Evolutionary conservation across 164 flowering plant species (phyloP), one percentile per base, ranked within the genome.

Genomic region (Nymphaea colorata): DNA sequence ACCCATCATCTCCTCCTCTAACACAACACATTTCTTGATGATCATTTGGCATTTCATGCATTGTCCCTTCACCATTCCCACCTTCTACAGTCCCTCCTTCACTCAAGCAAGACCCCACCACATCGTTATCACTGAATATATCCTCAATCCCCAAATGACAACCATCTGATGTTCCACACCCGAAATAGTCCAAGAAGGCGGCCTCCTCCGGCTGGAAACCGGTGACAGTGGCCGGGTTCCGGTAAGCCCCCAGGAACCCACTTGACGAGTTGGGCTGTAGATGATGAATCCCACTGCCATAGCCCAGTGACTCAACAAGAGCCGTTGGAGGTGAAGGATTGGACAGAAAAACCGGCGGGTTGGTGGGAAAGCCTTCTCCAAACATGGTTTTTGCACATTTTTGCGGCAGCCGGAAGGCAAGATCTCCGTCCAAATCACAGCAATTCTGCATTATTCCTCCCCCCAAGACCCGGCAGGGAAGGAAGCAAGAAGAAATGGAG

Each of bases 381-480:
- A 51, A 7, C 57, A 51, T 51, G 57, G 12, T 51, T 8, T 51
- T 10, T 2, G 10, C 8, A 8, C 57, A 15, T 8, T 10, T 51
- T 51, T 5, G 3, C 57, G 3, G 57, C 14, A 10, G 14, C 57
- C 3, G 15, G 57, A 51, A 51, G 57, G 57, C 57, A 8, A 51
- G 14, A 15, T 15, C 57, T 51, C 14, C 8, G 0, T 2, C 57
- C 2, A 51, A 4, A 51, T 51, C 14, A 51, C 57, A 51, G 57
- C 57, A 51, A 15, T 8, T 15, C 14, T 51, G 44, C 84, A 83
- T 76, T 83, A 81, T 5, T 25, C 36, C 36, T 25, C 36, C 36
- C 36, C 80, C 85, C 65, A n/a, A 88, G 78, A 51, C 90, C 86
- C 10, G 84, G 70, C 15, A 82, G 70, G 43, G 84, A 47, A 18